Base-by-base conservation (phyloP, 306 rosid genomes). In the Nissolia schottii region DNA sequence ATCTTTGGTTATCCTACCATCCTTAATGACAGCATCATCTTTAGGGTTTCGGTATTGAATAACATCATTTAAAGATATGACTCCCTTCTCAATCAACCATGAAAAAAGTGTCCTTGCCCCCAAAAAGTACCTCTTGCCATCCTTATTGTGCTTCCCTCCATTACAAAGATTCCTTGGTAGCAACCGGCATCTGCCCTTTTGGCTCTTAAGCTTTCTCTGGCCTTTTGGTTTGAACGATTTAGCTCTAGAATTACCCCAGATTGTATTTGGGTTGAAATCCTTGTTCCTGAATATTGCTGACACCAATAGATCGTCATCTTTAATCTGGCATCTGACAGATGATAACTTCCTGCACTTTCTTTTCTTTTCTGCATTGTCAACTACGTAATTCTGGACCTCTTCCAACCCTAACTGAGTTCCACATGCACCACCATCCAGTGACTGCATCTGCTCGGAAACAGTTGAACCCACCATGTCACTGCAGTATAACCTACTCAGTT, bases 231-330 rank as follows among this genome's bases (percentile, higher is more conserved):
- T 91, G 72, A 56, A 25, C 50, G 81, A 77, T 78, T 88, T 89
- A 79, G 79, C 74, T 63, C 80, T 56, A 76, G 87, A 81, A 48
- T 45, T 68, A 64, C 53, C 79, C 10, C 35, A 74, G 15, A 70
- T 51, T 55, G 77, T 62, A 75, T 84, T 81, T 70, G 87, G 71
- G 67, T 62, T 70, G 60, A 78, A 83, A 54, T 83, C 89, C 76
- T 87, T 88, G 71, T 74, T 91, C 84, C 81, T 91, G 25, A 89
- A 82, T 27, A 95, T 87, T 64, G 96, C 97, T 2, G 97, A 91
- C 77, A 91, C 90, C 84, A 95, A 77, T 63, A 89, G 84, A 82
- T 95, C 99, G 50, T 91, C 96, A 72, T 95, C 99, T 66, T 87
- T 87, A 80, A 95, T 89, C 79, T 70, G 89, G 77, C 97, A 95